Evolutionary conservation across 768 basidiomycete genomes (phyloP).

Genomic region (Phaffia australis): DNA sequence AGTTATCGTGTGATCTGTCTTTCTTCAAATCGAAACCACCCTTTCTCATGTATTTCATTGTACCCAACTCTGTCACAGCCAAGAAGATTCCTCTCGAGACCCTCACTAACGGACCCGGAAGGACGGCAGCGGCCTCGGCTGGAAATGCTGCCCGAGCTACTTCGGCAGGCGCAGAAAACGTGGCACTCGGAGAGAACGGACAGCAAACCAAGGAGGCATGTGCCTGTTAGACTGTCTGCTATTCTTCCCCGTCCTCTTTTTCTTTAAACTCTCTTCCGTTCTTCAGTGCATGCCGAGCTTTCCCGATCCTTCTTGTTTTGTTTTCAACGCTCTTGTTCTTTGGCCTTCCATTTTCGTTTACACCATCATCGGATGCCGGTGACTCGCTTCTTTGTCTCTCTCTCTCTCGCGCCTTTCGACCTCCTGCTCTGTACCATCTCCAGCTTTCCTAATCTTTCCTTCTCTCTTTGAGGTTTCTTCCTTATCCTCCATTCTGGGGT

Average conservation of each 20-base stretch:
- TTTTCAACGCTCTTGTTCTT: constrained; percentile 16
- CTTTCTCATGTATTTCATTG: neutral
- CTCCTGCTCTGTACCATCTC: too few relatives aligned
- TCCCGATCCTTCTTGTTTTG: neutral
- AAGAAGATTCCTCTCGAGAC: constrained; percentile 79
- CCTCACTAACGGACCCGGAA: constrained; percentile 65
- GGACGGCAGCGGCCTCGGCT: constrained; percentile 50
- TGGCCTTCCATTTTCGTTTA: neutral
- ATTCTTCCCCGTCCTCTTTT: neutral
- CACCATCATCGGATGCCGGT: neutral
- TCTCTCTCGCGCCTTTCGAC: neutral
- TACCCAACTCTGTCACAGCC: constrained; percentile 41
- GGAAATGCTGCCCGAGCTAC: constrained; percentile 25
- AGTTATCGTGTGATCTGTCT: constrained; percentile 31
- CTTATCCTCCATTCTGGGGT: too few relatives aligned
- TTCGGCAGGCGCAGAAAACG: constrained; percentile 25
- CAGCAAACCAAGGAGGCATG: constrained; percentile 35
- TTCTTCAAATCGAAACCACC: neutral
- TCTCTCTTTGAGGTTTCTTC: too few relatives aligned
- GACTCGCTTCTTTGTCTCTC: neutral
- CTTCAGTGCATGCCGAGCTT: constrained; percentile 6
- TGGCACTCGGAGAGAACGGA: constrained; percentile 37
- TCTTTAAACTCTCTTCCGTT: neutral
- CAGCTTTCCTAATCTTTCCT: too few relatives aligned
- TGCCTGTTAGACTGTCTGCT: constrained; percentile 29